phyloP scores from a whole-genome alignment of 306 rosid species.

The Neltuma alba region DNA sequence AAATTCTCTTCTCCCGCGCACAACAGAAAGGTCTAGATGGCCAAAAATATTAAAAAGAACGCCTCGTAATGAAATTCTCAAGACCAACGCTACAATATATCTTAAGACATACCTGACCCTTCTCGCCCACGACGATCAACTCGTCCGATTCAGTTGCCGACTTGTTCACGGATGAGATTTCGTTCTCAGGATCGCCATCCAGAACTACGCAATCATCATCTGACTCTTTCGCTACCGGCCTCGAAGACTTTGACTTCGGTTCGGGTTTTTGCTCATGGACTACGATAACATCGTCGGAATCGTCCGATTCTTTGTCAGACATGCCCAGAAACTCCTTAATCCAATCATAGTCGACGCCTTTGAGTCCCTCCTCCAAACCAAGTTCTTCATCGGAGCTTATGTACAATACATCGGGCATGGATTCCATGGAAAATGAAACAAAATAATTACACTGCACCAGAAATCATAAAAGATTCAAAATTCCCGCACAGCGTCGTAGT shows the following conservation, averaged over 20 bases:
- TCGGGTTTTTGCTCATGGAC: constrained; percentile 38
- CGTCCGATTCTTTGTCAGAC: constrained; percentile 31
- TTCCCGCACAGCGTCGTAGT: background rate
- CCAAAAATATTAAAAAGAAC: background rate
- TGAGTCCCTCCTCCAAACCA: constrained; percentile 20
- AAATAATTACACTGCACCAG: constrained; percentile 12
- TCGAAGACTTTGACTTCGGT: constrained; percentile 41
- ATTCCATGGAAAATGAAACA: constrained; percentile 34
- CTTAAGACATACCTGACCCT: constrained; percentile 63
- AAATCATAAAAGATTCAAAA: background rate
- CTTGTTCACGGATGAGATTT: constrained; percentile 31
- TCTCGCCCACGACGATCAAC: constrained; percentile 67
- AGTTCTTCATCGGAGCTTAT: constrained; percentile 65
- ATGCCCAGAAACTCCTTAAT: constrained; percentile 43
- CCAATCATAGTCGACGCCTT: constrained; percentile 42
- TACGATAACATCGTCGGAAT: constrained; percentile 51
- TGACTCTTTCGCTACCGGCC: constrained; percentile 17
- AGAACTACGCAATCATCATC: constrained; percentile 75
- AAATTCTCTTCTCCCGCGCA: background rate
- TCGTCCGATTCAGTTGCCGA: constrained; percentile 56
- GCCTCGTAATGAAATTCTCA: background rate
- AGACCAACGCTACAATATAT: background rate
- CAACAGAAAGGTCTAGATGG: background rate
- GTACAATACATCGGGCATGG: constrained; percentile 40
- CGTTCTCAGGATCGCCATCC: constrained; percentile 68